phyloP scores from a whole-genome alignment of 164 flowering plant species.

The Taxillus chinensis region DNA sequence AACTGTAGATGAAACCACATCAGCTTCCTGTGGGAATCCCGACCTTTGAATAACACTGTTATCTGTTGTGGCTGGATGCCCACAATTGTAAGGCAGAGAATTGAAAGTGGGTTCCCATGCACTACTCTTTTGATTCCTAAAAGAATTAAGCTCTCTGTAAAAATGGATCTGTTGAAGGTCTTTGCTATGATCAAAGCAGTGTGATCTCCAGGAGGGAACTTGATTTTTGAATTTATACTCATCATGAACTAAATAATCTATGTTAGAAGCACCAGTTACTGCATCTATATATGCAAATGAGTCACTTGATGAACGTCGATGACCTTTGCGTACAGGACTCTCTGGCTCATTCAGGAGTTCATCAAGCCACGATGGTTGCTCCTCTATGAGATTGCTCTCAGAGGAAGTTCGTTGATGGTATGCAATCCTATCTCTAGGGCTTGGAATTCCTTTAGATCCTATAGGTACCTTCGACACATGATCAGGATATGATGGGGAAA shows the following conservation, averaged over 20 bases:
- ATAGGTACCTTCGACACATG: conserved; percentile 33
- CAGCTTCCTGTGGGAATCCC: conserved; percentile 32
- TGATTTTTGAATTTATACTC: conserved; percentile 31
- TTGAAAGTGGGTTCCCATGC: conserved; percentile 38
- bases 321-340: conserved; percentile 56
- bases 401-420: conserved; percentile 80
- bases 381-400: conserved; percentile 67
- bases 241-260: conserved; percentile 32
- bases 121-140: conserved; percentile 29
- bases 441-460: conserved; percentile 41
- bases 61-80: conserved; percentile 30
- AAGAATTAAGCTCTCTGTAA: conserved; percentile 28
- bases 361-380: conserved; percentile 92
- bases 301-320: conserved; percentile 88
- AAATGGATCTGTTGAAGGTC: conserved; percentile 36
- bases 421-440: conserved; percentile 44
- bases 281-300: conserved; percentile 72
- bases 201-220: conserved; percentile 44
- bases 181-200: conserved; percentile 38
- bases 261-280: conserved; percentile 26
- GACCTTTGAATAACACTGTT: conserved; percentile 21
- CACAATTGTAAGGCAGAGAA: conserved; percentile 21
- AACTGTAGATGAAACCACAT: conserved; percentile 22
- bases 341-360: conserved; percentile 94
- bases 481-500: conserved; percentile 52